Evolutionary conservation across 108 stramenopile species (phyloP), one percentile per base, ranked within the genome.

Genomic region (Chaetoceros muelleri): DNA sequence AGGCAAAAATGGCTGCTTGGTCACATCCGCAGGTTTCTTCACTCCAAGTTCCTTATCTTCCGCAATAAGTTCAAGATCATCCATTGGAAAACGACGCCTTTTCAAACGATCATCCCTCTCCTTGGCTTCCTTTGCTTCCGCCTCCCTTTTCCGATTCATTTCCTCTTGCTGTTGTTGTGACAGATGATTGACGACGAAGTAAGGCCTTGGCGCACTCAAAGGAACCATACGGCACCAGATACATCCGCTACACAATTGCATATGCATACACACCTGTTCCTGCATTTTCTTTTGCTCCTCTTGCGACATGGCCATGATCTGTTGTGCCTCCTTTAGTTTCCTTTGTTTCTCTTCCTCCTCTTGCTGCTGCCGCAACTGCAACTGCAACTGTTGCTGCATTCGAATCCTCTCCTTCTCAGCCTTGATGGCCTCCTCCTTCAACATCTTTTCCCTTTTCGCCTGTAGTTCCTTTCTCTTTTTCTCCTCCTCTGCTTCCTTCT

Each of bases 41-140:
- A 90, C 77, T 44, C 69, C 66, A 47, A 80, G 69, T 60, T 90
- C 89, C 61, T 79, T 81, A 58, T 90, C 83, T 71, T 90, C 84
- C 18, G 56, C 64, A 56, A 82, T 79, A 28, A 90, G 59, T 24
- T 71, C 58, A 26, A 74, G 66, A 69, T 90, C 89, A 34, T 90
- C 89, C 69, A 90, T 87, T 23, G 89, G 89, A 57, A 76, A 87
- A 45, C 78, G 77, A 3, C 89, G 76, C 54, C 69, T 78, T 28
- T 74, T 74, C 24, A 90, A 57, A 25, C 67, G 65, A 23, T 87
- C 85, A 13, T 58, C 68, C 24, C 73, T 62, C 48, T 80, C 69
- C 55, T 70, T 73, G 69, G 71, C 44, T 65, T 60, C 23, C 48
- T 61, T 8, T 28, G 59, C 60, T 28, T 60, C 75, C 30, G 51